phyloP scores from a whole-genome alignment of 805 yeast genomes.

The Henningerozyma blattae region DNA sequence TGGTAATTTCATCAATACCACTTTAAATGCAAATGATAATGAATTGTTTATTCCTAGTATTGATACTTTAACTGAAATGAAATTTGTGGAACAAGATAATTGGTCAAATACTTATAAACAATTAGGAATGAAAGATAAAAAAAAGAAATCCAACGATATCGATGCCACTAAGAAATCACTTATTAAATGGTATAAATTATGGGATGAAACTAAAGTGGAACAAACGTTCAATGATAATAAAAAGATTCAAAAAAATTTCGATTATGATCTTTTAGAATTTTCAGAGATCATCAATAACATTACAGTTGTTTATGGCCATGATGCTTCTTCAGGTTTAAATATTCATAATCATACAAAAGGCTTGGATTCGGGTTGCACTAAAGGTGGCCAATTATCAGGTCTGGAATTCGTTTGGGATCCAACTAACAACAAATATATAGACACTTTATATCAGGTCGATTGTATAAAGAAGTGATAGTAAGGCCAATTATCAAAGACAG shows the following conservation, averaged over 20 bases:
- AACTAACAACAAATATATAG: constrained; percentile 3
- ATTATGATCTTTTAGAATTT: no score
- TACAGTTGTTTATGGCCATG: constrained; percentile 76
- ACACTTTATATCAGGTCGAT: constrained; percentile 6
- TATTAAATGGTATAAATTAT: constrained; percentile 47
- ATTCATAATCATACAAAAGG: constrained; percentile 61
- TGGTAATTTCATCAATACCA: constrained; percentile 27
- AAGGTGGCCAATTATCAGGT: constrained; percentile 61
- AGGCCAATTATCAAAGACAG: no score
- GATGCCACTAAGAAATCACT: neutral
- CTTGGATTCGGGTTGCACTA: constrained; percentile 71
- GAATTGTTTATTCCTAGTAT: constrained; percentile 37
- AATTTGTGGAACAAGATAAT: constrained; percentile 54
- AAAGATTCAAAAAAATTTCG: no score
- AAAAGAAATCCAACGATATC: constrained; percentile 1
- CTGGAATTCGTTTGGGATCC: constrained; percentile 19
- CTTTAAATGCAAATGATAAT: neutral
- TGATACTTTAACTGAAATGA: constrained; percentile 52
- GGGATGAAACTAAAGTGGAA: no score
- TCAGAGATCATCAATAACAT: constrained; percentile 12
- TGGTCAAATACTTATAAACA: constrained; percentile 31
- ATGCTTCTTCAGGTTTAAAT: constrained; percentile 66
- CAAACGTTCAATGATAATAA: no score
- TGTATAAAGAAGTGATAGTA: no score
- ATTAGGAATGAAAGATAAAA: constrained; percentile 8